phyloP scores from a whole-genome alignment of 129 eudicot species.

The Calendula officinalis region DNA sequence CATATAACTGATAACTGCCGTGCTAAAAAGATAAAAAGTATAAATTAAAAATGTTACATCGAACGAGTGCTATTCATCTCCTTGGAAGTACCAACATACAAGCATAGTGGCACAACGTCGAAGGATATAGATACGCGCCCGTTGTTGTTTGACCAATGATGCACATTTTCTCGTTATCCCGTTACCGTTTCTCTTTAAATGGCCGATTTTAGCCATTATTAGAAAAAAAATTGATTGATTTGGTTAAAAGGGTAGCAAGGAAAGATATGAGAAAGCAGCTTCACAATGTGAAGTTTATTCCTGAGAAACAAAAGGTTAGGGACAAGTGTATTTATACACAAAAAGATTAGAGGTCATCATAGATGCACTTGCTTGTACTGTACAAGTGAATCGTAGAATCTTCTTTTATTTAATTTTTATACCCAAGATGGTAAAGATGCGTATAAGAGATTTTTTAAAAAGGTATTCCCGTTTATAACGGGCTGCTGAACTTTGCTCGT shows the following conservation, averaged over 20 bases:
- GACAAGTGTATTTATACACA: conserved; percentile 44
- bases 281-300: conserved; percentile 49
- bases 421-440: conserved; percentile 23
- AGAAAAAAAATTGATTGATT: conserved; percentile 11
- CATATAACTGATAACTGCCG: background rate
- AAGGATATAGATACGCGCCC: conserved; percentile 71
- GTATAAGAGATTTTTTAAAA: conserved; percentile 8
- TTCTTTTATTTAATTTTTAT: background rate
- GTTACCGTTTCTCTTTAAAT: conserved; percentile 36
- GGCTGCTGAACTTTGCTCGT: no score
- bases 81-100: conserved; percentile 80
- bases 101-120: conserved; percentile 88
- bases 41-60: background rate
- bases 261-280: conserved; percentile 34
- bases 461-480: no score
- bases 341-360: background rate
- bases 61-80: conserved; percentile 43
- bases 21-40: background rate
- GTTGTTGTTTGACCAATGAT: conserved; percentile 63
- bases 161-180: conserved; percentile 64
- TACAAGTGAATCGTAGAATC: background rate
- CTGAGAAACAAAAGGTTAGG: conserved; percentile 13
- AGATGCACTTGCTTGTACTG: conserved; percentile 11
- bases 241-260: background rate
- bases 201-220: conserved; percentile 7